phyloP scores from a whole-genome alignment of 2,329 filamentous ascomycete species.

The Colletotrichum euphorbiae region DNA sequence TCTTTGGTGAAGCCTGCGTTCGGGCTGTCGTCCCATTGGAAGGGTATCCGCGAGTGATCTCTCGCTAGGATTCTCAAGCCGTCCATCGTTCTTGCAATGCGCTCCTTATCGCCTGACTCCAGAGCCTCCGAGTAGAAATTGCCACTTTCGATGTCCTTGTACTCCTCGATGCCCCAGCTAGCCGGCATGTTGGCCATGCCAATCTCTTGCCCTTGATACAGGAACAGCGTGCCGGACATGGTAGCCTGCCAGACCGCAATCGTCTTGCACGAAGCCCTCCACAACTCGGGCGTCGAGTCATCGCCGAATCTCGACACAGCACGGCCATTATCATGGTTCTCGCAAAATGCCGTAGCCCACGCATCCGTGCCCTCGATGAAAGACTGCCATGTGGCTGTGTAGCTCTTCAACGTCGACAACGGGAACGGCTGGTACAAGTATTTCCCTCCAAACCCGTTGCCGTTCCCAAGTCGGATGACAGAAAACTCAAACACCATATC shows the following conservation, averaged over 20 bases:
- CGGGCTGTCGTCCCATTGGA: conserved; percentile 71
- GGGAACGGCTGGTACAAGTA: conserved; percentile 63
- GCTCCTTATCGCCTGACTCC: conserved; percentile 49
- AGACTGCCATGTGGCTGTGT: conserved; percentile 61
- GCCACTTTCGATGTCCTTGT: conserved; percentile 64
- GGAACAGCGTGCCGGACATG: conserved; percentile 65
- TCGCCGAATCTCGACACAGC: conserved; percentile 66
- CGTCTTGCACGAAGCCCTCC: conserved; percentile 62
- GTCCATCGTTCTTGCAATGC: conserved; percentile 59
- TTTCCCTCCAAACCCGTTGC: conserved; percentile 58
- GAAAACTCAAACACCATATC: conserved; percentile 73
- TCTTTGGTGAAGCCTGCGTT: conserved; percentile 71
- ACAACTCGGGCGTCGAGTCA: conserved; percentile 55
- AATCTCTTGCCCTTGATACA: conserved; percentile 72
- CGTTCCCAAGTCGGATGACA: conserved; percentile 65
- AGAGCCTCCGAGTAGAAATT: conserved; percentile 63
- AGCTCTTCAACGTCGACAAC: conserved; percentile 56
- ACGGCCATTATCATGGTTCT: conserved; percentile 73
- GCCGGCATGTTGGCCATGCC: conserved; percentile 68
- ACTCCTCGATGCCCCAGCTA: conserved; percentile 63
- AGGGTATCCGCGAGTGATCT: conserved; percentile 73
- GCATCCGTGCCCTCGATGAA: conserved; percentile 62
- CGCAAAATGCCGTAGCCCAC: conserved; percentile 71
- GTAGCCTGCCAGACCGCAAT: conserved; percentile 62
- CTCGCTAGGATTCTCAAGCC: conserved; percentile 69